These are phyloP conservation scores for Silene coronaria DNA, from an alignment of 179 eudicot genomes.

Conservation along the genomic window DNA sequence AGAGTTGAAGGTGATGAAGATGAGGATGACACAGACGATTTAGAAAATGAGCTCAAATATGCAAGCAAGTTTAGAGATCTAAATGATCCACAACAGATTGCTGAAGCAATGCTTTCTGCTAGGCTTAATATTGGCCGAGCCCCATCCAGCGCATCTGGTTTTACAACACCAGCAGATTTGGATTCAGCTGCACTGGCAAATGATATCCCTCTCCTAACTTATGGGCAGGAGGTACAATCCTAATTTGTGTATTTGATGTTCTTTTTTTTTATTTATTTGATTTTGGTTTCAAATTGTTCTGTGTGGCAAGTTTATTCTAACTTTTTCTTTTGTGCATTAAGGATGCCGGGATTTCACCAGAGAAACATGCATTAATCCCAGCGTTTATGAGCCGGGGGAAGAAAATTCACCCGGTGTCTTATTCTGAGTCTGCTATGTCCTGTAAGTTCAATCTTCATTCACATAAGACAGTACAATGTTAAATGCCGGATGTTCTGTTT, in stretches of 20 bases:
- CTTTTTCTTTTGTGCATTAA: conserved; percentile 19
- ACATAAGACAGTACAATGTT: background rate
- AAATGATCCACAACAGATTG: conserved; percentile 36
- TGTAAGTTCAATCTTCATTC: conserved; percentile 42
- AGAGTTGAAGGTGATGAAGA: conserved; percentile 95
- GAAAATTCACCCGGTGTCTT: conserved; percentile 70
- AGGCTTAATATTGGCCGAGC: conserved; percentile 53
- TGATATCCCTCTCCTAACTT: conserved; percentile 74
- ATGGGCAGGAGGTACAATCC: conserved; percentile 64
- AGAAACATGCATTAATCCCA: conserved; percentile 81
- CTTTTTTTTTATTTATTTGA: background rate
- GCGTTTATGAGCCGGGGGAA: conserved; percentile 72
- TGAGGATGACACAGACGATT: conserved; percentile 81
- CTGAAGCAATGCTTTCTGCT: conserved; percentile 46
- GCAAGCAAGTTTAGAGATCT: conserved; percentile 30
- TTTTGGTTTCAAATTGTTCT: background rate
- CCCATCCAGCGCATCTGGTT: conserved; percentile 52
- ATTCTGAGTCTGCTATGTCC: conserved; percentile 62
- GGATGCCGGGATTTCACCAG: conserved; percentile 81
- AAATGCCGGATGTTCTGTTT: background rate
- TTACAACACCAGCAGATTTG: conserved; percentile 62
- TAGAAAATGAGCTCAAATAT: conserved; percentile 68
- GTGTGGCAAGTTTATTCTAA: background rate
- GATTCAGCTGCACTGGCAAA: conserved; percentile 45
- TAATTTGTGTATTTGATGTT: background rate